Conservation (phyloP, 257 asterid genomes). For the Gardenia jasminoides region DNA sequence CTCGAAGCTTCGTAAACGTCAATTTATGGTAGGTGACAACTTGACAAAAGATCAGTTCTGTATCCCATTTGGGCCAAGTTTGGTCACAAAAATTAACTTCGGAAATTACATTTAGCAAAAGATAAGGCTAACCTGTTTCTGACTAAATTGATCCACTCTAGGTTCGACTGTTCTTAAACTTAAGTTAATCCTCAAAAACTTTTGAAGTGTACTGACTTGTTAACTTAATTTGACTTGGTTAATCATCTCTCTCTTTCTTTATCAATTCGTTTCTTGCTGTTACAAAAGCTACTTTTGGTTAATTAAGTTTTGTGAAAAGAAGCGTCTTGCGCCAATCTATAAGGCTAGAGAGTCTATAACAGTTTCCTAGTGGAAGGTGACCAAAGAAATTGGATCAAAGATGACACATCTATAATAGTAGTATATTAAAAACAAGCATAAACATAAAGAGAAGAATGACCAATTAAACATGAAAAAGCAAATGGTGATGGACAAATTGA, state of each 20-base stretch:
- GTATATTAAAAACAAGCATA: not conserved
- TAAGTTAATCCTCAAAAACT: not conserved
- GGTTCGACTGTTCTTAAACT: too few relatives aligned
- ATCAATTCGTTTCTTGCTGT: conserved; percentile 7
- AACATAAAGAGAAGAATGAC: not conserved
- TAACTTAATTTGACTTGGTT: not conserved
- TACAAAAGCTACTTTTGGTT: conserved; percentile 6
- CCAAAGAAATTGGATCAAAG: not conserved
- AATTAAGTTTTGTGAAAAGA: not conserved
- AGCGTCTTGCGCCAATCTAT: conserved; percentile 5
- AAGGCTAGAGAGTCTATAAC: not conserved
- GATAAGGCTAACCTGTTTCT: too few relatives aligned
- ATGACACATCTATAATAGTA: not conserved
- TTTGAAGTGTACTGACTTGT: too few relatives aligned
- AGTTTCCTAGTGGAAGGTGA: not conserved
- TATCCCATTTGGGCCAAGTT: too few relatives aligned
- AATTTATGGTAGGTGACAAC: too few relatives aligned
- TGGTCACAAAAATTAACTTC: too few relatives aligned
- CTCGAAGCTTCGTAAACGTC: not conserved
- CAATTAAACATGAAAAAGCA: not conserved
- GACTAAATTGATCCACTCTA: too few relatives aligned
- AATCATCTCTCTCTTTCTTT: not conserved
- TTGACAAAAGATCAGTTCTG: too few relatives aligned
- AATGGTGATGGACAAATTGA: not conserved
- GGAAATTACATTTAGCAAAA: too few relatives aligned